Evolutionary conservation across 1,139 yeast species (phyloP), one percentile per base, ranked within the genome.

Genomic region (Debaryomycetaceae sp.): DNA sequence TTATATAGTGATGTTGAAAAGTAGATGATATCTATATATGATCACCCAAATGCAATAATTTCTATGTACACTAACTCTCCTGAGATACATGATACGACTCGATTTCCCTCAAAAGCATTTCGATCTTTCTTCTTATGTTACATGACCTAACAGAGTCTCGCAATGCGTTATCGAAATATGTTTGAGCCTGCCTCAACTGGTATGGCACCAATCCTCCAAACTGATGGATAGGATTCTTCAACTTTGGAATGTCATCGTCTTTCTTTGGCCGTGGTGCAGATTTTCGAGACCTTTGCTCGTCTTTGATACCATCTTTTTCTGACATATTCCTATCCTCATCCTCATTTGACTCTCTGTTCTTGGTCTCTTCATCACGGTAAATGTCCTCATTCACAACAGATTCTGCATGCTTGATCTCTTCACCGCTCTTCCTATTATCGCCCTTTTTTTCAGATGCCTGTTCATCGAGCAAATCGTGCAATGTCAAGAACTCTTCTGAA

Each of bases 121-220:
- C 24, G 14, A 72, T 68, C 42, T 54, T 48, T 2, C 38, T 37
- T 42, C 50, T 58, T 37, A 73, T 50, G 46, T 68, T 68, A 4
- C 61, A 45, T 9, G 71, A 45, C 30, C 57, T 50, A 5, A 76
- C 55, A 9, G 68, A 52, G 17, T 51, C 50, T 2, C 48, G 49
- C 17, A 79, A 44, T 1, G 72, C 71, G 2, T 45, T 38, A 5
- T 44, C 50, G 51, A 79, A 80, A 36, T 56, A 49, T 0, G 36
- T 39, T 53, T 80, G 83, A 0, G 81, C 62, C 38, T 58, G 52
- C 35, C 68, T 59, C 23, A 80, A 58, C 40, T 67, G 73, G 37
- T 55, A 54, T 5, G 83, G 81, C 4, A 72, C 78, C 23, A 80
- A 51, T 0, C 70, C 70, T 0, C 83, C 82, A 60, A 80, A 80